Conservation (phyloP, 2,329 filamentous ascomycete species). For the Aspergillus hortae region DNA sequence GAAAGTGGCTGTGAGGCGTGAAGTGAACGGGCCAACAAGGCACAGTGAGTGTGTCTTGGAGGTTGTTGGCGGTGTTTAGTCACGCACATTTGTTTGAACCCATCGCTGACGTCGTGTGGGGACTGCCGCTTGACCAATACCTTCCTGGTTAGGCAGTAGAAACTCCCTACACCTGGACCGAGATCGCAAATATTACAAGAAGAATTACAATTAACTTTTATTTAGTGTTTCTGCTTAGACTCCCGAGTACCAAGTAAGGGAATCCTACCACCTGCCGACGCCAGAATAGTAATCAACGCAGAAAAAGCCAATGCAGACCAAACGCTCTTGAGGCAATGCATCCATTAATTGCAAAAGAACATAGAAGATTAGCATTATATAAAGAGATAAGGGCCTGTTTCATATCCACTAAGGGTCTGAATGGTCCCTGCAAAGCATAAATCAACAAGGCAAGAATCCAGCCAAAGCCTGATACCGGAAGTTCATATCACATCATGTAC, state of each 20-base stretch:
- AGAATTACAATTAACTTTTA: neutral
- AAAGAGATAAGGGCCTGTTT: neutral
- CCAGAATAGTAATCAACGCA: conserved; percentile 19
- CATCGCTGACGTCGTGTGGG: conserved; percentile 26
- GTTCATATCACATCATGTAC: neutral
- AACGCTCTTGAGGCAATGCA: conserved; percentile 5
- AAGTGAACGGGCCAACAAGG: neutral
- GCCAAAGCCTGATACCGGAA: neutral
- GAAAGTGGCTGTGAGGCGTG: neutral
- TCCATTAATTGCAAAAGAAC: neutral
- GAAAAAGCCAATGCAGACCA: conserved; percentile 5
- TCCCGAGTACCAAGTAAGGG: neutral
- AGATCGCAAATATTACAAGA: no score
- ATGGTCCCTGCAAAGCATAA: neutral
- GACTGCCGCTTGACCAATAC: conserved; percentile 4
- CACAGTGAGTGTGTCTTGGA: neutral
- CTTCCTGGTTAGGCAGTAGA: no score
- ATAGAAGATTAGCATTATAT: neutral
- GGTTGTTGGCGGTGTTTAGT: conserved; percentile 16
- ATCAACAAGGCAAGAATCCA: neutral
- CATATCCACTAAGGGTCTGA: neutral
- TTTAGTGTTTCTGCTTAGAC: neutral
- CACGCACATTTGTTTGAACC: conserved; percentile 7
- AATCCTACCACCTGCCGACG: conserved; percentile 14
- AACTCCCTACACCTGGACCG: no score